Base-by-base conservation (phyloP, 768 basidiomycete genomes). In the Tylopilus vinaceipallidus region DNA sequence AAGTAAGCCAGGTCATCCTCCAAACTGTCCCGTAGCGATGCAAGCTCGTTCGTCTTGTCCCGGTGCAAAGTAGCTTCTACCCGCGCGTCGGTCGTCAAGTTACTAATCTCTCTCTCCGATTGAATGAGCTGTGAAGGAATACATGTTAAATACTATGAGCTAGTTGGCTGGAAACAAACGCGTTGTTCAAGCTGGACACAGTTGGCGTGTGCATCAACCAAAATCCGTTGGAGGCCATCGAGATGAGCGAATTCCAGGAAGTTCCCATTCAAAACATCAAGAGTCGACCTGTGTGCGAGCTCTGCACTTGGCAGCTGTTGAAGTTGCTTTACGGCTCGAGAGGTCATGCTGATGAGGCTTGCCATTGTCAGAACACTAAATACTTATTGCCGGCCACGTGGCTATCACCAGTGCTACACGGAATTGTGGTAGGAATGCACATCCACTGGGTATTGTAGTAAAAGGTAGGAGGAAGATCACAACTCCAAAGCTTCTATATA, bases 1-100 rank as follows among this genome's bases (percentile, higher is more conserved):
- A 95, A 70, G 50, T 79, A 79, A 12, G 82, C 72, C 11, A 95
- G 74, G 64, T 93, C 86, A 61, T 95, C 92, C 14, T 82, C 78
- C 17, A 95, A 71, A 2, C 79, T 80, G 67, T 92, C 88, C 22
- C 92, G 77, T 29, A 86, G 69, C n/a, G 88, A 73, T 1, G 89
- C 83, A 34, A 92, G 72, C 48, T 86, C 82, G 60, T 89, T 84
- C 0, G 88, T 88, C 9, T 81, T 76, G 44, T 76, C 72, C 30
- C 89, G 71, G 29, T 84, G 74, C 20, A 68, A 63, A 45, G 78
- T 64, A 2, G 80, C 76, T 19, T 72, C 64, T 11, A 66, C 54
- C 34, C 78, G 78, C 4, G 84, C 79, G 35, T 76, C 65, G 3
- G 69, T 59, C 7, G 88, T 70, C 14, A 84, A 61, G 2, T 57